Percentiles rank a stretch among this genome's conserved stretches.
These are phyloP conservation scores for Pleomassaria siparia DNA, from an alignment of 2,329 filamentous ascomycete species.

Conservation along the genomic window DNA sequence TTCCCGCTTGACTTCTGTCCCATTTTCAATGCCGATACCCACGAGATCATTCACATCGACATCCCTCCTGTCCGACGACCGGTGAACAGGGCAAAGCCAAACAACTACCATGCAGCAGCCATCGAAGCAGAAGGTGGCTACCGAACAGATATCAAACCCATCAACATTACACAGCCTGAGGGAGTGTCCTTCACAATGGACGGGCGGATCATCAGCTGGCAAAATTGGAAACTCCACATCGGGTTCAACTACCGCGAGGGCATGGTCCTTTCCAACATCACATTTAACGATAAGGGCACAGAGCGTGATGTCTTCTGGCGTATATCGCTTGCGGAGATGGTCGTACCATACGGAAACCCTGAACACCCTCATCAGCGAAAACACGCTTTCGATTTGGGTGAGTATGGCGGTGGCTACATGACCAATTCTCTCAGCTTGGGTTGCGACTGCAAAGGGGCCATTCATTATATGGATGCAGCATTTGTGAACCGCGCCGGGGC, in stretches of 20 bases:
- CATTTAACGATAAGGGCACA: conserved; percentile 79
- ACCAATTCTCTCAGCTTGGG: conserved; percentile 75
- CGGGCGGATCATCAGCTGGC: conserved; percentile 77
- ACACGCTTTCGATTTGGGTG: conserved; percentile 78
- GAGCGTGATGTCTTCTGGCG: conserved; percentile 83
- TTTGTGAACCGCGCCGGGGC: conserved; percentile 78
- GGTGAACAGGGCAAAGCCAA: conserved; percentile 68
- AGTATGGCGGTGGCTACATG: conserved; percentile 83
- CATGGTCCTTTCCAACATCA: conserved; percentile 86
- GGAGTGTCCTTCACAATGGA: conserved; percentile 83
- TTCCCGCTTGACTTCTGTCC: conserved; percentile 93
- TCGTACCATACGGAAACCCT: conserved; percentile 83
- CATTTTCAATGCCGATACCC: conserved; percentile 80
- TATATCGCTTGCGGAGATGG: conserved; percentile 89
- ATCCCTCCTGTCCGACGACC: conserved; percentile 76
- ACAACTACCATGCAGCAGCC: conserved; percentile 77
- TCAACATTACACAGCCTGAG: conserved; percentile 84
- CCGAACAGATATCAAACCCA: conserved; percentile 77
- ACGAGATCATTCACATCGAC: conserved; percentile 80
- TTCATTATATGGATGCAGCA: conserved; percentile 87
- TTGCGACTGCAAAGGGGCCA: conserved; percentile 85
- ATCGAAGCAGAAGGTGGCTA: conserved; percentile 76
- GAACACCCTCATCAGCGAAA: conserved; percentile 80
- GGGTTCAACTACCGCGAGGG: conserved; percentile 96
- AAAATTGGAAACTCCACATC: conserved; percentile 91